Evolutionary conservation across 2,329 filamentous ascomycete genomes (phyloP).

Genomic region (Alternaria sp.): DNA sequence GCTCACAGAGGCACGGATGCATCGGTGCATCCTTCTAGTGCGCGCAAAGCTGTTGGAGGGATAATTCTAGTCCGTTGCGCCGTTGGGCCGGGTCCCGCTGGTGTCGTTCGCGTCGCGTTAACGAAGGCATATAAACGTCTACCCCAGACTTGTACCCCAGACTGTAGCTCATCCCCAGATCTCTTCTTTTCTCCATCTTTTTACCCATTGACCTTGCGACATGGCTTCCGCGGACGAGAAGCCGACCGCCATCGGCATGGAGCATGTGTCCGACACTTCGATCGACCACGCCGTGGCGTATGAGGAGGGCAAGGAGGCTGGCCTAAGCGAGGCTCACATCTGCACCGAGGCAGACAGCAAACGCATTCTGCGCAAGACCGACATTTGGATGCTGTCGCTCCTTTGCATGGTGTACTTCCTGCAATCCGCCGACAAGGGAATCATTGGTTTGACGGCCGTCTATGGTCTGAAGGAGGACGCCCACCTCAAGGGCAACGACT

Average conservation of each 20-base stretch:
- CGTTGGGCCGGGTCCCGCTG: constrained; percentile 1
- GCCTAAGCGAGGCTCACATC: constrained; percentile 22
- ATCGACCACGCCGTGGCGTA: constrained; percentile 19
- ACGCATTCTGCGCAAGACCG: constrained; percentile 29
- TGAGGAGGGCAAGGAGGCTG: constrained; percentile 24
- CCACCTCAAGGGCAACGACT: constrained; percentile 53
- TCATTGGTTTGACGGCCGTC: constrained; percentile 57
- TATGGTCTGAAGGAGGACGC: constrained; percentile 54
- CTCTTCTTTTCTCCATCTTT: background rate
- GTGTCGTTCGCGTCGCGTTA: background rate
- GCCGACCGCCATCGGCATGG: constrained; percentile 10
- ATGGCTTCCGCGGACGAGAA: constrained; percentile 28
- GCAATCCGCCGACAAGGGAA: constrained; percentile 57
- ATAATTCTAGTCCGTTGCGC: constrained; percentile 3
- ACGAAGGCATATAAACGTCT: constrained; percentile 2
- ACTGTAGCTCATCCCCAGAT: constrained; percentile 1
- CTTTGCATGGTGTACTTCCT: constrained; percentile 35
- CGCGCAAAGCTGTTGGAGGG: constrained; percentile 2
- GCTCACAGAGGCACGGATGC: background rate
- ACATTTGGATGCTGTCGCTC: constrained; percentile 29
- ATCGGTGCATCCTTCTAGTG: background rate
- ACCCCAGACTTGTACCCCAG: constrained; percentile 15
- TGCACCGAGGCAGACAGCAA: constrained; percentile 30
- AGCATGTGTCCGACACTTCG: constrained; percentile 18
- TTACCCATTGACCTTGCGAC: background rate